These are phyloP conservation scores for Talaromyces sp. DNA, from an alignment of 2,329 filamentous ascomycete genomes.

Conservation along the genomic window DNA sequence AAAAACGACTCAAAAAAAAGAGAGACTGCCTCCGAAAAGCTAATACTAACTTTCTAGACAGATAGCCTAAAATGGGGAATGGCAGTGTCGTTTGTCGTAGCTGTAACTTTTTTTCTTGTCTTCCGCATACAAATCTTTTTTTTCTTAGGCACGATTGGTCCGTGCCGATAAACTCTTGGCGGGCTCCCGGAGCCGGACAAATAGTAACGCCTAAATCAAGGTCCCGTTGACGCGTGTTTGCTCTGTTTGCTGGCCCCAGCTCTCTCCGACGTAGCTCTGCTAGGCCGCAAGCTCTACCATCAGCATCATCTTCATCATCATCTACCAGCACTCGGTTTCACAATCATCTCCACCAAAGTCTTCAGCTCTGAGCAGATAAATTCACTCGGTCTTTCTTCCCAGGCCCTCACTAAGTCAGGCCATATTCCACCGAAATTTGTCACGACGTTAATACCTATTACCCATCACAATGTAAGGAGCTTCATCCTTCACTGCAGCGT, in stretches of 20 bases:
- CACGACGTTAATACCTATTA: neutral
- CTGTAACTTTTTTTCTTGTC: constrained; percentile 16
- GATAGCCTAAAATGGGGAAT: neutral
- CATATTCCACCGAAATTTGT: neutral
- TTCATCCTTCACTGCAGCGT: neutral
- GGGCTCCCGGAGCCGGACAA: constrained; percentile 16
- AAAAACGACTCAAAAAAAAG: neutral
- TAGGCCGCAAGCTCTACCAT: constrained; percentile 39
- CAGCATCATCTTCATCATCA: neutral
- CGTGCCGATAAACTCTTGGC: constrained; percentile 26
- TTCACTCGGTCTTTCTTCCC: neutral
- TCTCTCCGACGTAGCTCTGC: constrained; percentile 23
- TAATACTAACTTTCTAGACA: neutral
- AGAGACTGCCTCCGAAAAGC: neutral
- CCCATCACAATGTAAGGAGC: constrained; percentile 17
- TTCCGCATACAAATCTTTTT: constrained; percentile 7
- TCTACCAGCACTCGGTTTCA: neutral
- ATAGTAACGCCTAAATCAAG: constrained; percentile 28
- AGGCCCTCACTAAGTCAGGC: neutral
- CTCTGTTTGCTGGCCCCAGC: constrained; percentile 27
- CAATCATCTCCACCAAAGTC: neutral
- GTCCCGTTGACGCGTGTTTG: constrained; percentile 25
- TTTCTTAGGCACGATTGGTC: constrained; percentile 22
- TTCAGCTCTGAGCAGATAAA: neutral
- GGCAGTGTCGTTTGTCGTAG: neutral